Base-by-base conservation (phyloP, 352 stramenopile species). In the Pythium biforme region DNA sequence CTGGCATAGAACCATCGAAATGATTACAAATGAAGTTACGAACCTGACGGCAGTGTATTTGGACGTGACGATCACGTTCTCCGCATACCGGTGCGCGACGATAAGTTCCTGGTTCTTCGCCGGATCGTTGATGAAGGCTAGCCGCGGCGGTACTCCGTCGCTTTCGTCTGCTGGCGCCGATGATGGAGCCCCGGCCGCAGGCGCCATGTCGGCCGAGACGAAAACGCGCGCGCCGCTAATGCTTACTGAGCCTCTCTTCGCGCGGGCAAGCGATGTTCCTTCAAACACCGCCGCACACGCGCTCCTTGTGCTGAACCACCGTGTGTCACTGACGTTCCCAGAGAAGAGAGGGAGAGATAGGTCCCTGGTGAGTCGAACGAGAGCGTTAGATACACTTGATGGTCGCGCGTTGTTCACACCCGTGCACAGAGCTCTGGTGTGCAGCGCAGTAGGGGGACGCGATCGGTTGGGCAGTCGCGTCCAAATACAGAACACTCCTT, bases 41-140 rank as follows among this genome's bases (percentile, higher is more conserved):
- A 34, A 75, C 68, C 51, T 75, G 19, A 75, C 26, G 12, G 90
- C 25, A 11, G 94, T 98, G 76, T 98, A 99, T 75, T 97, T 97
- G 66, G 81, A 90, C 2, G 90, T 97, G 39, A 82, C 73, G 53
- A 97, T 89, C 51, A 86, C 74, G 60, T 97, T 97, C 58, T 78
- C 79, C 0, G 76, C 75, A 52, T 91, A 91, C 40, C 75, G 62
- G 39, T 76, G 73, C 29, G 62, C 54, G 12, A 49, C 34, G 40
- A 80, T 81, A 9, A 89, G 76, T 51, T 86, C 68, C 49, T 82
- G 72, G 62, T 88, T 89, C 62, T 83, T 74, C 6, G 55, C 58
- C 0, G 59, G 49, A 19, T 88, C 70, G 50, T 89, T 91, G 33
- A 91, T 51, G 52, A 77, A 78, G n/a, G 70, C 69, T 1, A 85